phyloP scores from a whole-genome alignment of 352 stramenopile genomes.

The Aphanomyces astaci region DNA sequence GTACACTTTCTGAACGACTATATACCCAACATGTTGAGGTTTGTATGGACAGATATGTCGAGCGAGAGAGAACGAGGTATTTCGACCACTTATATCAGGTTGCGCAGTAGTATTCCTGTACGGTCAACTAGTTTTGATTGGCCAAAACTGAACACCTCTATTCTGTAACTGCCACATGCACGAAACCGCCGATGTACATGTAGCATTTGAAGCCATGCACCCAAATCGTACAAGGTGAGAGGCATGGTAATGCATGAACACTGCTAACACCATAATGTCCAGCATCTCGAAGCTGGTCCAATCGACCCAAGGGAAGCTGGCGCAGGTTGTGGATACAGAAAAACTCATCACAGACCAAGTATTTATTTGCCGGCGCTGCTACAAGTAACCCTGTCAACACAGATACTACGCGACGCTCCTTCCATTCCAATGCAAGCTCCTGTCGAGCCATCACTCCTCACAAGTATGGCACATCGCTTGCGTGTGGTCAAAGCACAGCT shows the following conservation, averaged over 20 bases:
- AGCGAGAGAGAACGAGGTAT: no score
- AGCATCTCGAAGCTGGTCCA: not conserved
- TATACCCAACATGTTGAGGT: no score
- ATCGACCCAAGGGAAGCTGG: not conserved
- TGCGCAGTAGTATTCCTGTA: no score
- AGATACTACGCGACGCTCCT: not conserved
- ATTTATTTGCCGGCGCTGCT: not conserved
- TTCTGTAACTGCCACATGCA: no score
- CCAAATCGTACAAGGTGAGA: not conserved
- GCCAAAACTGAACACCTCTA: no score
- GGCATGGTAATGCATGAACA: not conserved
- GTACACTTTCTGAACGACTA: no score
- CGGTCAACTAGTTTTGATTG: no score
- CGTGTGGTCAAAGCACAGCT: conserved; percentile 10
- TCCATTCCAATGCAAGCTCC: not conserved
- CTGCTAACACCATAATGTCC: no score
- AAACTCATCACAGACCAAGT: not conserved
- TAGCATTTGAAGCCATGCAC: no score
- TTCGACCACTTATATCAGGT: no score
- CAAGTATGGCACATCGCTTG: conserved; percentile 12
- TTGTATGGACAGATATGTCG: no score
- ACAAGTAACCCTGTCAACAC: not conserved
- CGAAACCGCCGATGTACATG: no score
- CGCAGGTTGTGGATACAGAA: not conserved
- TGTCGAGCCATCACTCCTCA: conserved; percentile 4